A percentile compares a stretch with the other conserved stretches of the same genome.
These are phyloP conservation scores for Rickenella mellea DNA, from an alignment of 768 basidiomycete genomes.

Conservation along the genomic window DNA sequence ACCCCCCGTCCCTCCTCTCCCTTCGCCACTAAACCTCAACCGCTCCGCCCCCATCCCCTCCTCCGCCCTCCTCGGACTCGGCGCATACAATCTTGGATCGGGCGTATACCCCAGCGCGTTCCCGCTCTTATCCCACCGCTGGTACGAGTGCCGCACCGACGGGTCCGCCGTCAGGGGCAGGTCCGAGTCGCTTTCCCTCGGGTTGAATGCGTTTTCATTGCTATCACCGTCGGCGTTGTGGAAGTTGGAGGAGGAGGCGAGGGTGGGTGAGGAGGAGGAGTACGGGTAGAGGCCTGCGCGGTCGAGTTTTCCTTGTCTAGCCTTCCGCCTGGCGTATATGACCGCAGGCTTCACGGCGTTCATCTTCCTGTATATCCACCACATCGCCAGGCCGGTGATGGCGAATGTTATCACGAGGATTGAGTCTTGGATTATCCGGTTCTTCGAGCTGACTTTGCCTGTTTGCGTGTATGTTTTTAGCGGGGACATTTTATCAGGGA, in stretches of 20 bases:
- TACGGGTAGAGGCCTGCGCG: constrained; percentile 19
- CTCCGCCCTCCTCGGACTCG: constrained; percentile 30
- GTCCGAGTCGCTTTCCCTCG: constrained; percentile 26
- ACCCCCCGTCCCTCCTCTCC: constrained; percentile 1
- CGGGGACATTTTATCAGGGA: too few relatives aligned
- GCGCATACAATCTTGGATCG: constrained; percentile 39
- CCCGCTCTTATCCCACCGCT: constrained; percentile 44
- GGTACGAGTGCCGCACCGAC: constrained; percentile 23
- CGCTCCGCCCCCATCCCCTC: not conserved
- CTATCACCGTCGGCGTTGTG: constrained; percentile 9
- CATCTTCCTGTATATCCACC: constrained; percentile 75
- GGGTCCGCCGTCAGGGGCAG: constrained; percentile 30
- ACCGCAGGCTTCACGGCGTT: constrained; percentile 54
- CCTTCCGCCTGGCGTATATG: constrained; percentile 64
- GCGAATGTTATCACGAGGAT: constrained; percentile 61
- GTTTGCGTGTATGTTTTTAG: too few relatives aligned
- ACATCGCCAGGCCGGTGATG: constrained; percentile 70
- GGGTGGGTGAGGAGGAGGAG: constrained; percentile 3
- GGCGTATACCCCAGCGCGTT: constrained; percentile 37
- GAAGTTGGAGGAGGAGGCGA: constrained; percentile 7
- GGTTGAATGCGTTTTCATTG: constrained; percentile 28
- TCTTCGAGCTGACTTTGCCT: constrained; percentile 29
- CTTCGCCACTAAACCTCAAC: constrained; percentile 1
- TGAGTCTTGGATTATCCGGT: constrained; percentile 57
- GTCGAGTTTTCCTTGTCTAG: constrained; percentile 49